These are phyloP conservation scores for Ophiostoma piceae DNA, from an alignment of 2,329 filamentous ascomycete species.

Conservation along the genomic window DNA sequence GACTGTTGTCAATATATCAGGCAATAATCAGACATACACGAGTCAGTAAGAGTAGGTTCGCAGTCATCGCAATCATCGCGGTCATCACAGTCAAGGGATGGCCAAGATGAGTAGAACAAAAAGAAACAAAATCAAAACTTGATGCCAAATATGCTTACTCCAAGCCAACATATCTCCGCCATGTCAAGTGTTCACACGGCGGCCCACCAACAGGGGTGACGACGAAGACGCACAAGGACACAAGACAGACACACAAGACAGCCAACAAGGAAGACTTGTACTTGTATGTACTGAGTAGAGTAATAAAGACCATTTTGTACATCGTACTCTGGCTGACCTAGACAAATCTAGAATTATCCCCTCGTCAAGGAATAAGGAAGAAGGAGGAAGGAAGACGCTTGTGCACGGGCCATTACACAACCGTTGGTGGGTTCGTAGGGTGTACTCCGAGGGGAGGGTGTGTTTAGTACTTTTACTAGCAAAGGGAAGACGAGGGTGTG, in stretches of 20 bases:
- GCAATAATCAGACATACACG: neutral
- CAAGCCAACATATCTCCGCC: neutral
- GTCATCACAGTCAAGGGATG: neutral
- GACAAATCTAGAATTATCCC: slow-evolving; percentile 13
- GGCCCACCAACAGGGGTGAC: slow-evolving; percentile 3
- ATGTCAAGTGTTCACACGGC: slow-evolving; percentile 6
- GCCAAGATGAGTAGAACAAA: neutral
- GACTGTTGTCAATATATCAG: neutral
- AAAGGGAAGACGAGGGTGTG: neutral
- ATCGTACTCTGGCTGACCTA: neutral
- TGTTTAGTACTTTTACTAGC: neutral
- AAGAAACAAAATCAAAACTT: neutral
- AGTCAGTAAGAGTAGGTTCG: neutral
- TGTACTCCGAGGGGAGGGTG: neutral
- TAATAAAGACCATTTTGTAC: neutral
- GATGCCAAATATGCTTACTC: neutral
- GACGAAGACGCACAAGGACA: neutral
- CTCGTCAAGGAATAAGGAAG: neutral
- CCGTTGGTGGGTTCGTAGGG: slow-evolving; percentile 13
- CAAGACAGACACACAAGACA: slow-evolving; percentile 4
- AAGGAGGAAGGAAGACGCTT: slow-evolving; percentile 5
- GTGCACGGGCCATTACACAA: slow-evolving; percentile 13
- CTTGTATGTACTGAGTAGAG: neutral
- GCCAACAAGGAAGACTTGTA: neutral
- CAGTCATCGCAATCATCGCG: too few species aligned